Evolutionary conservation across 768 basidiomycete genomes (phyloP), one percentile per base, ranked within the genome.

Genomic region (Multifurca ochricompacta): DNA sequence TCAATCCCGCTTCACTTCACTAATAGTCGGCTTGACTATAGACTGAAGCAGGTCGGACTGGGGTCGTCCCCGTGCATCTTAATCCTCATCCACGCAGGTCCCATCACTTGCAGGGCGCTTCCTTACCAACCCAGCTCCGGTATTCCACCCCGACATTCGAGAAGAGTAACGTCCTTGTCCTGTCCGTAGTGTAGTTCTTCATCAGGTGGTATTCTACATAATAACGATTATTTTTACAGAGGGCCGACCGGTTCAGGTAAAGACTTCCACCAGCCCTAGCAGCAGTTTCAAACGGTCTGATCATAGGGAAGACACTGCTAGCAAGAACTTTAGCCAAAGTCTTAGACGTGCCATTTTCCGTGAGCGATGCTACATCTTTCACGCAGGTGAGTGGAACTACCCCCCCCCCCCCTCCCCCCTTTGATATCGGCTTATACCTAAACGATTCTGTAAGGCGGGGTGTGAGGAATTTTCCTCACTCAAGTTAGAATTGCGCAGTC

Each of bases 161-260:
- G 74, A 98, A 98, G 76, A 93, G 90, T 63, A 98, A 98, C 65
- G 90, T 97, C 3, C 72, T 98, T 39, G 84, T 97, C 54, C 78
- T 98, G 92, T 93, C 66, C 62, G 78, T 70, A 32, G 41, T 34
- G n/a, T 11, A 10, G 25, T 37, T 43, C 68, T 25, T 67, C 67
- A 3, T 51, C 19, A 14, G 30, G 3, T 31, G n/a, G 34, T 40
- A n/a, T 51, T 14, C 11, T 10, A 18, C 19, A 19, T 23, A 40
- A 50, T 23, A 40, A 50, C 18, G 23, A 21, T 34, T 11, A 1
- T 45, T 32, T 16, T 46, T 50, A 35, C 42, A 86, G 88, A 63
- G 90, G 90, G 31, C 90, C 90, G 16, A 91, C 90, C 49, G 89
- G 90, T 53, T 90, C 89, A 49, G 88, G 87, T 87, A 64, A 45